phyloP scores from a whole-genome alignment of 306 rosid genomes.

The Vachellia collinsii region DNA sequence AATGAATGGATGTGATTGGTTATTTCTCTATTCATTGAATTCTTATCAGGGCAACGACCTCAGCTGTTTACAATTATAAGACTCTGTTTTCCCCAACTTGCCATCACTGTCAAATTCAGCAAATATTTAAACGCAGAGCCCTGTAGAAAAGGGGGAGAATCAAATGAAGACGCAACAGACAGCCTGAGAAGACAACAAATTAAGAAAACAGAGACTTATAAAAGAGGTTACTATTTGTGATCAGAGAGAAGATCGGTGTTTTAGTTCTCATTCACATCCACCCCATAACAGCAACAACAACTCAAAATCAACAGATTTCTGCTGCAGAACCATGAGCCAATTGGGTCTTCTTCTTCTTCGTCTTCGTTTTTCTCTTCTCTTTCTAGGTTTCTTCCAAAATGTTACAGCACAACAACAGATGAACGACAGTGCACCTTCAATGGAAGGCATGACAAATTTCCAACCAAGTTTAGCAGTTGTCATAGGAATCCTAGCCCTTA shows the following conservation, averaged over 20 bases:
- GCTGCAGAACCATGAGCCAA: conserved; percentile 50
- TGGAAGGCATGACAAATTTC: conserved; percentile 42
- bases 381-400: conserved; percentile 29
- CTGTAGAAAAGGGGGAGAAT: conserved; percentile 1
- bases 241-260: not conserved
- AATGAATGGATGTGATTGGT: conserved; percentile 27
- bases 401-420: conserved; percentile 52
- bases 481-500: conserved; percentile 54
- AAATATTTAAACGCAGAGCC: not conserved
- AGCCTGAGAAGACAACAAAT: conserved; percentile 43
- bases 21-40: conserved; percentile 27
- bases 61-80: conserved; percentile 34
- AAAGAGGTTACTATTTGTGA: conserved; percentile 24
- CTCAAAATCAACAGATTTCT: not conserved
- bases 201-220: conserved; percentile 31
- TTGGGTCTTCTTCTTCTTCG: conserved; percentile 9
- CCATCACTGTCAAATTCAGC: conserved; percentile 40
- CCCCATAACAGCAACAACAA: not conserved
- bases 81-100: conserved; percentile 39
- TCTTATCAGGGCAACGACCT: conserved; percentile 38
- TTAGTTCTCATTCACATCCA: conserved; percentile 43
- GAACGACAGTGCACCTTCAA: not conserved
- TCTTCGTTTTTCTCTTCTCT: conserved; percentile 36
- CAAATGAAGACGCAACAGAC: conserved; percentile 45
- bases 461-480: conserved; percentile 81